phyloP scores from a whole-genome alignment of 331 rosid species.

The Acacia concinna region DNA sequence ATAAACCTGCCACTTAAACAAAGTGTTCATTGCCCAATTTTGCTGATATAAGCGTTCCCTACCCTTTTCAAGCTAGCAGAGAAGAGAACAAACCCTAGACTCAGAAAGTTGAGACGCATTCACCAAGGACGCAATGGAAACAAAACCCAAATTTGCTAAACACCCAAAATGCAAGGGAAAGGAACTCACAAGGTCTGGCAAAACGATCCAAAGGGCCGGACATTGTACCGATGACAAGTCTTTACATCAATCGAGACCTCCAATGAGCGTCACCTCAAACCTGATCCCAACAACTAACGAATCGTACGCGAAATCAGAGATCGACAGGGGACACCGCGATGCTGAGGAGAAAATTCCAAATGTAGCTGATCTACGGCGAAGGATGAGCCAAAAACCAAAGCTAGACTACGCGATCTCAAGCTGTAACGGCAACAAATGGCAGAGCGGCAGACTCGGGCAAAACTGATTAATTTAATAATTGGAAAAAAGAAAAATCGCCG shows the following conservation, averaged over 20 bases:
- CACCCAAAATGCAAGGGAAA: background rate
- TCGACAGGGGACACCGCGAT: background rate
- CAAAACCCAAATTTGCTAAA: background rate
- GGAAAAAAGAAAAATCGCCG: constrained; percentile 1
- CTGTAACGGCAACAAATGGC: background rate
- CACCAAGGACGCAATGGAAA: background rate
- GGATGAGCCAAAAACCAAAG: background rate
- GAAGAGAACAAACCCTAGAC: constrained; percentile 28
- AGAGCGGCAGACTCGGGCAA: background rate
- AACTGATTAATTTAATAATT: background rate
- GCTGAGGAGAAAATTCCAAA: background rate
- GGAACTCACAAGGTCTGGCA: constrained; percentile 85
- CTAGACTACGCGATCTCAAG: background rate
- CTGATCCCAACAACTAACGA: background rate
- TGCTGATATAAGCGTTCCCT: background rate
- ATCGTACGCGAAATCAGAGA: background rate
- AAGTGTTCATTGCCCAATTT: background rate
- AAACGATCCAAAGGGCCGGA: constrained; percentile 95
- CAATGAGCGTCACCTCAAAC: constrained; percentile 15
- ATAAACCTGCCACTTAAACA: background rate
- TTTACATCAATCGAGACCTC: constrained; percentile 7
- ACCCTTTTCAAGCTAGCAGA: background rate
- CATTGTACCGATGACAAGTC: constrained; percentile 43
- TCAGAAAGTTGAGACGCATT: background rate
- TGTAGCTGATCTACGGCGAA: constrained; percentile 6